A percentile compares a stretch with the other conserved stretches of the same genome.
Evolutionary conservation across 164 flowering plant species (phyloP).

Genomic region (Stephania yunnanensis): DNA sequence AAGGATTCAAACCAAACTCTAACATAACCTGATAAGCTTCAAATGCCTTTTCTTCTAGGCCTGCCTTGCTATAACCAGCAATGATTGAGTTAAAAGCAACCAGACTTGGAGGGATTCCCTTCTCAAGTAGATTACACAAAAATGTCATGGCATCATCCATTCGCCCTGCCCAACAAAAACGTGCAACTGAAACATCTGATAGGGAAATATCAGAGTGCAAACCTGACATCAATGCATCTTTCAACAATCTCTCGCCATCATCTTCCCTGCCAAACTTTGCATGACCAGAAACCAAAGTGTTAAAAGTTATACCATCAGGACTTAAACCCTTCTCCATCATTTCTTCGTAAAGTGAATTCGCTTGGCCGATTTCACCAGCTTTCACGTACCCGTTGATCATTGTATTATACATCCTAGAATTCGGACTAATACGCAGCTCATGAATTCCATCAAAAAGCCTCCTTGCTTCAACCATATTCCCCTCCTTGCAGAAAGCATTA

Average conservation of each 20-base stretch:
- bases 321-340: conserved; percentile 55
- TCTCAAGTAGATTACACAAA: conserved; percentile 53
- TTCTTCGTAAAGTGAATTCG: conserved; percentile 51
- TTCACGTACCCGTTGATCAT: conserved; percentile 79
- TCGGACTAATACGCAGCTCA: conserved; percentile 44
- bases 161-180: conserved; percentile 70
- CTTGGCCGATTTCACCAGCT: conserved; percentile 58
- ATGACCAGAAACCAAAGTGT: conserved; percentile 61
- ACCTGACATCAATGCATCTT: conserved; percentile 33
- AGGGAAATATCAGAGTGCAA: conserved; percentile 34
- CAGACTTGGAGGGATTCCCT: conserved; percentile 54
- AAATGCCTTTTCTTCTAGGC: conserved; percentile 57
- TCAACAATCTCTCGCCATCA: conserved; percentile 45
- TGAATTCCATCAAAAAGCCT: conserved; percentile 39
- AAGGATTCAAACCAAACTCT: conserved; percentile 49
- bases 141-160: conserved; percentile 61
- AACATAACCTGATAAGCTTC: conserved; percentile 50
- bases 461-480: conserved; percentile 65
- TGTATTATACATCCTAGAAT: conserved; percentile 46
- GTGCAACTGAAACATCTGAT: conserved; percentile 48
- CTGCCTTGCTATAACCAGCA: conserved; percentile 61
- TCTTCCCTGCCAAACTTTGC: conserved; percentile 56
- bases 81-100: conserved; percentile 76
- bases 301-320: conserved; percentile 70
- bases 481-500: conserved; percentile 68